These are phyloP conservation scores for Lasiodiplodia gonubiensis DNA, from an alignment of 2,329 filamentous ascomycete species.

Conservation along the genomic window DNA sequence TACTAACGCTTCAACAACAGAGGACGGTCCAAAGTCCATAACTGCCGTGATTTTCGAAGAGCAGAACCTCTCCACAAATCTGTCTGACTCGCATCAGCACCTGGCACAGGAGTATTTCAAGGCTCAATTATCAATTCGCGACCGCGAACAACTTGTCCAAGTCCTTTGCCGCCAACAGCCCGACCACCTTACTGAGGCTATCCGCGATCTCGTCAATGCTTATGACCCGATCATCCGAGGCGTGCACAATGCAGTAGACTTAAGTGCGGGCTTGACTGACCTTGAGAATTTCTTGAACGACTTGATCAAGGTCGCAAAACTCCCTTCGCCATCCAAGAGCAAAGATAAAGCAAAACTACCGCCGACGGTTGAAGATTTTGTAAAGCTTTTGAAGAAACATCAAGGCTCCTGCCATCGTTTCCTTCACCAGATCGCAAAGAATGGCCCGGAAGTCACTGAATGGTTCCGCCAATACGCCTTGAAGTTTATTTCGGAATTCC, in stretches of 20 bases:
- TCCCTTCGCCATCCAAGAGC: slow-evolving; percentile 42
- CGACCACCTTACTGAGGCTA: slow-evolving; percentile 72
- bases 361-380: slow-evolving; percentile 74
- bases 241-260: slow-evolving; percentile 73
- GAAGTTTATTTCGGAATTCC: slow-evolving; percentile 63
- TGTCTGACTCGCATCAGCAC: slow-evolving; percentile 66
- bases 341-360: slow-evolving; percentile 30
- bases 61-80: slow-evolving; percentile 50
- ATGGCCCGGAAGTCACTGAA: slow-evolving; percentile 68
- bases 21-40: slow-evolving; percentile 64
- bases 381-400: slow-evolving; percentile 69
- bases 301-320: slow-evolving; percentile 64
- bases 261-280: slow-evolving; percentile 71
- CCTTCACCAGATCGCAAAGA: slow-evolving; percentile 70
- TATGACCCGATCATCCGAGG: slow-evolving; percentile 77
- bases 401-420: slow-evolving; percentile 69
- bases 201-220: slow-evolving; percentile 68
- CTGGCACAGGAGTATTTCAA: slow-evolving; percentile 73
- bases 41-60: slow-evolving; percentile 68
- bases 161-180: slow-evolving; percentile 72
- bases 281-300: slow-evolving; percentile 73
- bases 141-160: slow-evolving; percentile 72
- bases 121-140: slow-evolving; percentile 71
- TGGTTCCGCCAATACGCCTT: slow-evolving; percentile 68
- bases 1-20: slow-evolving; percentile 6